Base-by-base conservation (phyloP, 306 rosid genomes). In the Prunus mume region DNA sequence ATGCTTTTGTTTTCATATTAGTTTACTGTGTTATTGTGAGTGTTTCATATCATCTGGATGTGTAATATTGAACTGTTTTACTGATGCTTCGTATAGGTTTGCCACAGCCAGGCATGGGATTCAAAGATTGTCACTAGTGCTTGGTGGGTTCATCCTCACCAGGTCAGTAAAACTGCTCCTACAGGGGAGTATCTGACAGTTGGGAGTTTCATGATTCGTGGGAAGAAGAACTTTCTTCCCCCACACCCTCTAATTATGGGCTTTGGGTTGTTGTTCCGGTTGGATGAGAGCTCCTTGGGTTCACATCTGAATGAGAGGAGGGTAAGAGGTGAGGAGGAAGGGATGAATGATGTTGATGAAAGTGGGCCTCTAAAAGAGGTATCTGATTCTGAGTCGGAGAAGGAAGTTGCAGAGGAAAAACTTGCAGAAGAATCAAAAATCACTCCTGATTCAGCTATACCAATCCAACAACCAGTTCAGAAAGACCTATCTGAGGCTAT, bases 91-190 rank as follows among this genome's bases (percentile, higher is more conserved):
- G 25, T 80, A 46, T 84, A 95, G 99, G 99, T 95, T 78, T 95
- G 99, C 87, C 97, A 95, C 70, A 92, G 98, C 81, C 91, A 90
- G 81, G 99, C 97, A 67, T 95, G 99, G 99, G 97, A 95, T 86
- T 90, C 98, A n/a, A 95, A 95, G 82, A 95, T 95, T 68, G 97
- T 95, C 81, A 95, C 98, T 9, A 95, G 99, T 85, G 98, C 99
- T 84, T 95, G 97, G 99, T 95, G 99, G 97, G 99, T 92, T 86
- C 85, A 89, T 84, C 97, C 97, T 74, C 89, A 91, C 80, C 99
- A 95, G 83, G 99, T 95, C 71, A 95, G 96, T 86, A 95, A 95
- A 92, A 95, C 99, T 80, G 99, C 99, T 77, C 99, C 99, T 61
- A 92, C 97, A 2, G 99, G 98, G 75, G 99, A 95, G 82, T 95